A percentile compares a stretch with the other conserved stretches of the same genome.
Conservation (phyloP, 2,329 filamentous ascomycete genomes). For the Pseudocercospora cruenta region DNA sequence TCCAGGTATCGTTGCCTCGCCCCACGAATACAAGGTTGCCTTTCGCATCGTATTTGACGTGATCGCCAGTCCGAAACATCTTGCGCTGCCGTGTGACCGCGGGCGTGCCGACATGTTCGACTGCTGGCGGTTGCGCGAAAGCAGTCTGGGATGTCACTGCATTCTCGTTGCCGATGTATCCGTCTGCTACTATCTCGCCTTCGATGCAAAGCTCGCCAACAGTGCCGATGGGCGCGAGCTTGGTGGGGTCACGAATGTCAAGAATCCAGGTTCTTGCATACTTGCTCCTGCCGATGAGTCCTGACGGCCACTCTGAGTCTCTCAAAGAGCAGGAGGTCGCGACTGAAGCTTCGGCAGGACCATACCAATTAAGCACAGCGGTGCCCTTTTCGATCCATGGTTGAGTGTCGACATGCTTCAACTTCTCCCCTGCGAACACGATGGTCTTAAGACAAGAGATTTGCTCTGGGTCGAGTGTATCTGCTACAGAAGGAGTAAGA, state of each 20-base stretch:
- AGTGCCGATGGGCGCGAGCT: conserved; percentile 46
- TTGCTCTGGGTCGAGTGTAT: conserved; percentile 49
- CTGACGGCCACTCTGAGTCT: background rate
- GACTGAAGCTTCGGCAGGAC: conserved; percentile 44
- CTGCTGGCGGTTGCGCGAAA: background rate
- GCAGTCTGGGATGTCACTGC: background rate
- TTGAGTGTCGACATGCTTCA: background rate
- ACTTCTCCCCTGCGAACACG: conserved; percentile 16
- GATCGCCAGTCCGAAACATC: conserved; percentile 23
- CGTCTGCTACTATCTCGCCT: conserved; percentile 49
- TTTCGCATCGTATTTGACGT: conserved; percentile 19
- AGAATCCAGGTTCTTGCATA: conserved; percentile 37
- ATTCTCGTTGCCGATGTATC: conserved; percentile 42
- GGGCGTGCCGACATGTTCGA: background rate
- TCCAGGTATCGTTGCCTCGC: conserved; percentile 2
- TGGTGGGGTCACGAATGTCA: conserved; percentile 32
- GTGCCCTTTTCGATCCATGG: conserved; percentile 2
- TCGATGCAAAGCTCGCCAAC: conserved; percentile 54
- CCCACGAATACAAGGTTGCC: conserved; percentile 24
- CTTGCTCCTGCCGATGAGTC: conserved; percentile 23
- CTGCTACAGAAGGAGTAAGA: conserved; percentile 61
- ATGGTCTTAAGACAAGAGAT: conserved; percentile 32
- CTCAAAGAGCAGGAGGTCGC: background rate
- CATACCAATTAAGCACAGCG: conserved; percentile 47
- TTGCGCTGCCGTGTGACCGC: background rate